Conservation (phyloP, 78 protist species). For the Paratrimastix pyriformis region DNA sequence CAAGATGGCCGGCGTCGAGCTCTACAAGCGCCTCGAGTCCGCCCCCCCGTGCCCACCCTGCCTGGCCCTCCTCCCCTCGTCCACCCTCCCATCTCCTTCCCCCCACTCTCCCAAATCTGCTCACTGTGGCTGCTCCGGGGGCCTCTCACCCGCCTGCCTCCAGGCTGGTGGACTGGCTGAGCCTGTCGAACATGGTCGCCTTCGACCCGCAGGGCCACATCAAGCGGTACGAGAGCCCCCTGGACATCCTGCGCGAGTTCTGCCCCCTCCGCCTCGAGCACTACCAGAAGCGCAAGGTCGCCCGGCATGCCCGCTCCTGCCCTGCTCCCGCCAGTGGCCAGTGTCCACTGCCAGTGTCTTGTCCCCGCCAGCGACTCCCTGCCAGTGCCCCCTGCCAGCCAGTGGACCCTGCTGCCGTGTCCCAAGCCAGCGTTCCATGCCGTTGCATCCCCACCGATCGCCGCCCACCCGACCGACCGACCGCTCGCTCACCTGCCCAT, state of each 20-base stretch:
- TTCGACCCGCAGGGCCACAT: conserved; percentile 72
- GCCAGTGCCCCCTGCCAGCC: background rate
- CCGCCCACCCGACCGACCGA: no score
- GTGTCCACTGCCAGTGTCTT: background rate
- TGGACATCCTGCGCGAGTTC: conserved; percentile 64
- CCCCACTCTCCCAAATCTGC: no score
- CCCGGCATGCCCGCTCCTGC: background rate
- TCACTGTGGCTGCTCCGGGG: no score
- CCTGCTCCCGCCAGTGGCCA: background rate
- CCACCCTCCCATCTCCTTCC: no score
- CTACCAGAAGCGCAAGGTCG: conserved; percentile 65
- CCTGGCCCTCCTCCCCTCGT: no score
- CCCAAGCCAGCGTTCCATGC: background rate
- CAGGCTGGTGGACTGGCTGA: no score
- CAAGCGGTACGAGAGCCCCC: conserved; percentile 47
- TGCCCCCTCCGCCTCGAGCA: conserved; percentile 50
- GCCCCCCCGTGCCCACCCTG: no score
- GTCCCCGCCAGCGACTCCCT: no score
- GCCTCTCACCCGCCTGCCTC: no score
- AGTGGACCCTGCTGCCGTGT: background rate
- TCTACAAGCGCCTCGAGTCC: conserved; percentile 3
- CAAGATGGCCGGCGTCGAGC: background rate
- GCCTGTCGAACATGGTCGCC: conserved; percentile 64
- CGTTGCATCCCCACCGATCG: no score
- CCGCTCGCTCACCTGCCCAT: no score